phyloP scores from a whole-genome alignment of 2,329 filamentous ascomycete genomes.

The Ilyonectria destructans region DNA sequence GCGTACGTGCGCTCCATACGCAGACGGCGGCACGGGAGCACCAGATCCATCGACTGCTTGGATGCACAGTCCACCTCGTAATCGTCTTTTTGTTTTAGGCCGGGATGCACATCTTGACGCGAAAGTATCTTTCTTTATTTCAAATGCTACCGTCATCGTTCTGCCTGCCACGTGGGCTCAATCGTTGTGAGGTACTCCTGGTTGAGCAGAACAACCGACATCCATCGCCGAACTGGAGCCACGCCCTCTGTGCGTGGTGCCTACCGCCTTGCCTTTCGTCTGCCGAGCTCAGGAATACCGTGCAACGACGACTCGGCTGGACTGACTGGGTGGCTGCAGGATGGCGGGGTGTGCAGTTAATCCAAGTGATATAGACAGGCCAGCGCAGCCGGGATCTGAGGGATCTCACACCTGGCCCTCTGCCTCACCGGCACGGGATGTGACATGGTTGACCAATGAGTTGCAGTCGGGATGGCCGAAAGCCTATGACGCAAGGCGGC shows the following conservation, averaged over 20 bases:
- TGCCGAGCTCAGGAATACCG: slow-evolving; percentile 29
- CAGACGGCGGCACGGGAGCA: neutral
- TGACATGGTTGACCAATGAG: slow-evolving; percentile 40
- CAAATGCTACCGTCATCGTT: neutral
- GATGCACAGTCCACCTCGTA: neutral
- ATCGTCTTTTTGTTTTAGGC: neutral
- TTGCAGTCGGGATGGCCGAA: slow-evolving; percentile 44
- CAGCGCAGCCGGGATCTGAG: slow-evolving; percentile 35
- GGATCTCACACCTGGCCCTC: slow-evolving; percentile 45
- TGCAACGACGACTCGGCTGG: slow-evolving; percentile 21
- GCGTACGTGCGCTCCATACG: neutral
- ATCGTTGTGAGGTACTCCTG: neutral
- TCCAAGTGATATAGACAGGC: slow-evolving; percentile 6
- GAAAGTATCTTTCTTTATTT: neutral
- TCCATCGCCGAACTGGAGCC: slow-evolving; percentile 49
- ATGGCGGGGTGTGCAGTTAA: slow-evolving; percentile 24
- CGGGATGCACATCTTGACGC: neutral
- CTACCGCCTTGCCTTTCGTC: slow-evolving; percentile 30
- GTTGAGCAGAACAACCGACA: slow-evolving; percentile 12
- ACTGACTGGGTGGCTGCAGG: slow-evolving; percentile 22
- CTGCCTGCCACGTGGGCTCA: slow-evolving; percentile 13
- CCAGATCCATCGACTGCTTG: neutral
- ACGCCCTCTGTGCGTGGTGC: slow-evolving; percentile 37
- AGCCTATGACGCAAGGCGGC: slow-evolving; percentile 24
- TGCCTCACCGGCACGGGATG: slow-evolving; percentile 39